Base-by-base conservation (phyloP, 2,329 filamentous ascomycete genomes). In the Huntiella omanensis region DNA sequence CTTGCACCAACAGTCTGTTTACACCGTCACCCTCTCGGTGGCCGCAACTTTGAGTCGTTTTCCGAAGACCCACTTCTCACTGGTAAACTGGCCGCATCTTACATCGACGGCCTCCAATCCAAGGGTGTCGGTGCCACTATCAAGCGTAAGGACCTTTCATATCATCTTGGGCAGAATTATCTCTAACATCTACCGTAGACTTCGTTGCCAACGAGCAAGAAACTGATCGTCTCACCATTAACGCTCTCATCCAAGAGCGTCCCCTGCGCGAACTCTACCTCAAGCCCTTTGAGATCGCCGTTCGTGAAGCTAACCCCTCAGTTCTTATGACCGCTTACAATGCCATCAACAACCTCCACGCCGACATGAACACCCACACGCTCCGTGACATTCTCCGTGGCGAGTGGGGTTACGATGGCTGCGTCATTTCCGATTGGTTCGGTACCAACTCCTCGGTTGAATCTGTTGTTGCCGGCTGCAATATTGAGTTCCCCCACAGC, bases 41-140 rank as follows among this genome's bases (percentile, higher is more conserved):
- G 84, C 13, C 71, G 84, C 50, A 86, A 86, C 52, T 92, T 91
- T 53, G 84, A 92, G 60, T 86, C 83, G 0, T 91, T 86, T 58
- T 85, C 81, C 0, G 84, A 91, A 59, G 84, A 91, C 53, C 83
- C 83, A 0, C 70, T 79, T 7, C 67, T 92, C 4, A 83, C 82
- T 0, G 82, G 82, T 32, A 80, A 77, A 51, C 64, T 86, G 50
- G 79, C 80, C 10, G 73, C 79, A 1, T 71, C 80, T 50, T 83
- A 83, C 51, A 78, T 83, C 55, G 75, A 73, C 41, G 81, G 80
- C 5, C 64, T 83, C 46, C 83, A 91, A 56, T 76, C 78, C 17
- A 77, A 75, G 50, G 78, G 80, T 1, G 71, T 91, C 34, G 76
- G 78, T 5, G 81, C 83, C 8, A 84, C 83, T 0, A 76, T 87